phyloP scores from a whole-genome alignment of 2,329 filamentous ascomycete species.

The Blumeria hordei region DNA sequence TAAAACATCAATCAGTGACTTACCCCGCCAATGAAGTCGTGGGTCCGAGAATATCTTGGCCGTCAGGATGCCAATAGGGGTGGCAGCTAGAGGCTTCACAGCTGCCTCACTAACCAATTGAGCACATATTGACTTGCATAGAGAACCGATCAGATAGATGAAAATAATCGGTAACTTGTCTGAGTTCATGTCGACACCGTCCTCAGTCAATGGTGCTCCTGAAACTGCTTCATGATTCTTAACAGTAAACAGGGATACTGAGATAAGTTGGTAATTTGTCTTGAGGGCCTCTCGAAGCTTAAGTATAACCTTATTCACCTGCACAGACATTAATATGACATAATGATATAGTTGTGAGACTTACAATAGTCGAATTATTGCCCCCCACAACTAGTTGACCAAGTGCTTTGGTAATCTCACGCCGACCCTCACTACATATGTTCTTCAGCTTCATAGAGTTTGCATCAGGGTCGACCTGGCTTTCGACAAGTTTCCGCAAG shows the following conservation, averaged over 20 bases:
- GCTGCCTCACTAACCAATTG: conserved; percentile 46
- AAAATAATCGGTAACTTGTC: conserved; percentile 37
- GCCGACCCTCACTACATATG: conserved; percentile 39
- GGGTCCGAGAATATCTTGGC: conserved; percentile 50
- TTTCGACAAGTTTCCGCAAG: conserved; percentile 25
- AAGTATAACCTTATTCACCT: background rate
- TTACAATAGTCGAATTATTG: background rate
- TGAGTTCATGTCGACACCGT: conserved; percentile 22
- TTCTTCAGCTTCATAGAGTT: conserved; percentile 25
- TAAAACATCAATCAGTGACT: conserved; percentile 56
- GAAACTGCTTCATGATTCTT: background rate
- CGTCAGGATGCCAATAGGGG: conserved; percentile 55
- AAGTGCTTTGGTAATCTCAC: conserved; percentile 45
- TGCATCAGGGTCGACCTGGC: background rate
- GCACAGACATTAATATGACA: background rate
- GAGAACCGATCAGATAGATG: conserved; percentile 53
- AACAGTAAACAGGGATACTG: background rate
- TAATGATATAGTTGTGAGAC: background rate
- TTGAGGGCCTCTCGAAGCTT: background rate
- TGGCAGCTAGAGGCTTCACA: conserved; percentile 39
- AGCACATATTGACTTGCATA: conserved; percentile 46
- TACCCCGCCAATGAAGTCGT: conserved; percentile 40
- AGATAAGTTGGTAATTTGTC: background rate
- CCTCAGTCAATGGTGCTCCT: conserved; percentile 15
- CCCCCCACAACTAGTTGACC: conserved; percentile 37